Evolutionary conservation across 2,329 filamentous ascomycete genomes (phyloP).

Genomic region (Sporothrix inflata): DNA sequence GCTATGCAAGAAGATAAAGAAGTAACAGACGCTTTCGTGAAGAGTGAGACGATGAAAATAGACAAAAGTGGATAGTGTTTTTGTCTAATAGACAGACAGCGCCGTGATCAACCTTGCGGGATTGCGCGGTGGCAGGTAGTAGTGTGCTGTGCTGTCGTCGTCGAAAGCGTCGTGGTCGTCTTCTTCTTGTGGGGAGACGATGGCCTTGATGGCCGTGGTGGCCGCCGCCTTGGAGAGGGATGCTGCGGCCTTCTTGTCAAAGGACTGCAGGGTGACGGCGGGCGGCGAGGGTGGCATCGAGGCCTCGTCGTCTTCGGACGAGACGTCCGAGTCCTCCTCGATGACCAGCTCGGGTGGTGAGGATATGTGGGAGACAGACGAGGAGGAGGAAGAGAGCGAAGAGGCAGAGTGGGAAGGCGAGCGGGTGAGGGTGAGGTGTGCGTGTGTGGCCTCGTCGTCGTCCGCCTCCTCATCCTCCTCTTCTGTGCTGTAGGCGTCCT

Average conservation of each 20-base stretch:
- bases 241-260: slow-evolving; percentile 56
- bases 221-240: not conserved
- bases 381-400: slow-evolving; percentile 65
- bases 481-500: slow-evolving; percentile 29
- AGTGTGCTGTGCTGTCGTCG: slow-evolving; percentile 41
- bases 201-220: slow-evolving; percentile 41
- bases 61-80: not conserved
- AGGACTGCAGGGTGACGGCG: slow-evolving; percentile 58
- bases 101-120: slow-evolving; percentile 56
- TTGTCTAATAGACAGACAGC: slow-evolving; percentile 59
- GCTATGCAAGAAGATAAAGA: slow-evolving; percentile 26
- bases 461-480: slow-evolving; percentile 47
- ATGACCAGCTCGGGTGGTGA: slow-evolving; percentile 66
- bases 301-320: slow-evolving; percentile 71
- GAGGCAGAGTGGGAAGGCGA: slow-evolving; percentile 64
- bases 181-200: slow-evolving; percentile 43
- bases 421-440: slow-evolving; percentile 68
- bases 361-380: slow-evolving; percentile 60
- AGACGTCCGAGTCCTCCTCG: slow-evolving; percentile 65
- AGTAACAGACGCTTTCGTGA: slow-evolving; percentile 19
- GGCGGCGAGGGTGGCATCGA: slow-evolving; percentile 73
- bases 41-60: not conserved
- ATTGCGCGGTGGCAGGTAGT: slow-evolving; percentile 58
- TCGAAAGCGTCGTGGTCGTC: slow-evolving; percentile 49
- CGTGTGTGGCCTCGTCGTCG: slow-evolving; percentile 66